A percentile compares a stretch with the other conserved stretches of the same genome.
These are phyloP conservation scores for Thalassiosira oceanica DNA, from an alignment of 352 stramenopile genomes.

Conservation along the genomic window DNA sequence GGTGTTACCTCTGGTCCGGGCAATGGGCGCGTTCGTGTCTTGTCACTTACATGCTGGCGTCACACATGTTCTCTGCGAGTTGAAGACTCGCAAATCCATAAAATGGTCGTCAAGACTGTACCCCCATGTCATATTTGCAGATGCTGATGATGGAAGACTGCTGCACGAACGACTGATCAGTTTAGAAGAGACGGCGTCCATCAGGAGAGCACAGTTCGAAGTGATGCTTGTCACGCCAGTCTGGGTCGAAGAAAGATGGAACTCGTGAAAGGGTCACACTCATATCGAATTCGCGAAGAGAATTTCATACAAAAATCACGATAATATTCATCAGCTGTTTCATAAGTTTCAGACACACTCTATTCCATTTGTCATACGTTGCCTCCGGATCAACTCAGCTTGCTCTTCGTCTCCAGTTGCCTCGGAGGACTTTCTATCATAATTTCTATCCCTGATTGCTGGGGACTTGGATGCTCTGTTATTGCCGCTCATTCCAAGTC, in stretches of 20 bases:
- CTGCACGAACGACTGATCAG: constrained; percentile 45
- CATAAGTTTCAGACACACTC: too few relatives aligned
- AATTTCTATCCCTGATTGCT: too few relatives aligned
- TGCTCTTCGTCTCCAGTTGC: too few relatives aligned
- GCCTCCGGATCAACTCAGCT: too few relatives aligned
- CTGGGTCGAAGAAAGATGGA: constrained; percentile 47
- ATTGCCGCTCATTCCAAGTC: too few relatives aligned
- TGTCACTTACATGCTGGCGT: constrained; percentile 53
- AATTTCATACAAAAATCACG: too few relatives aligned
- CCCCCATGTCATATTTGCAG: constrained; percentile 15
- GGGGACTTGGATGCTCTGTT: too few relatives aligned
- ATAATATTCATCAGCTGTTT: too few relatives aligned
- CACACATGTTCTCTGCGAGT: constrained; percentile 56
- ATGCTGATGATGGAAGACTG: constrained; percentile 14
- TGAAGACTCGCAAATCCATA: constrained; percentile 31
- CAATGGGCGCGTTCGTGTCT: constrained; percentile 48
- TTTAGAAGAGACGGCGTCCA: constrained; percentile 17
- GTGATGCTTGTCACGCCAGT: constrained; percentile 34
- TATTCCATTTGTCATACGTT: too few relatives aligned
- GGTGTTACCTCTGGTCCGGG: constrained; percentile 35
- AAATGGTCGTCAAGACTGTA: constrained; percentile 25
- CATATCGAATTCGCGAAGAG: too few relatives aligned
- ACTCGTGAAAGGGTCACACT: too few relatives aligned
- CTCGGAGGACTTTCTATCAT: too few relatives aligned
- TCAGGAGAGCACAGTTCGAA: background rate